Percentiles rank a stretch among this genome's conserved stretches.
Evolutionary conservation across 2,329 filamentous ascomycete genomes (phyloP).

Genomic region (Claviceps arundinis): DNA sequence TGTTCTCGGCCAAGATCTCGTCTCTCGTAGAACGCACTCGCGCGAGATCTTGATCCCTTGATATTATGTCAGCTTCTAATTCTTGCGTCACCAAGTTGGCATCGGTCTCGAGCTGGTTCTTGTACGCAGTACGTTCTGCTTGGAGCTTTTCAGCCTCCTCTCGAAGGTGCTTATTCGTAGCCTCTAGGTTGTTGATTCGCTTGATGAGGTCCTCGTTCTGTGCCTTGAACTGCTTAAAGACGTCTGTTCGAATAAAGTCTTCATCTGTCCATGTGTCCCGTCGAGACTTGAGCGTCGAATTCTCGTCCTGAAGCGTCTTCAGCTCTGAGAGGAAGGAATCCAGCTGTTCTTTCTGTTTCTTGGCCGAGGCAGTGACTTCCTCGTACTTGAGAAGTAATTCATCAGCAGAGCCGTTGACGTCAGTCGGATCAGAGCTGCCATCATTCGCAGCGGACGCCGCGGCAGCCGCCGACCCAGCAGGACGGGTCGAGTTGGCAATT

Average conservation of each 20-base stretch:
- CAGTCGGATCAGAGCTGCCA: constrained; percentile 38
- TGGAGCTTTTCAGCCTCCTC: constrained; percentile 78
- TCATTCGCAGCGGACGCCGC: constrained; percentile 15
- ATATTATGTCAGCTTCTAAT: constrained; percentile 67
- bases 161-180: constrained; percentile 69
- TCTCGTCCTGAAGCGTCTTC: constrained; percentile 59
- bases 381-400: constrained; percentile 65
- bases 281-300: constrained; percentile 57
- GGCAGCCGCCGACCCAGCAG: constrained; percentile 8
- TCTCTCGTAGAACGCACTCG: constrained; percentile 76
- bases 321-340: constrained; percentile 68
- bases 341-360: constrained; percentile 80
- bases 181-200: constrained; percentile 82
- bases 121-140: constrained; percentile 71
- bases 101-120: constrained; percentile 70
- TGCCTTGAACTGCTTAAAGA: constrained; percentile 82
- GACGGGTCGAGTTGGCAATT: constrained; percentile 51
- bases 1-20: constrained; percentile 70
- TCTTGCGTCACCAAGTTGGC: constrained; percentile 59
- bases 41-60: constrained; percentile 71
- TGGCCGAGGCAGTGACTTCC: constrained; percentile 61
- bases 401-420: constrained; percentile 41
- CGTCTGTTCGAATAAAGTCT: constrained; percentile 81
- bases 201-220: constrained; percentile 90
- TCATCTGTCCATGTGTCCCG: constrained; percentile 72